A percentile compares a stretch with the other conserved stretches of the same genome.
Conservation (phyloP, 2,329 filamentous ascomycete genomes). For the Biscogniauxia marginata region DNA sequence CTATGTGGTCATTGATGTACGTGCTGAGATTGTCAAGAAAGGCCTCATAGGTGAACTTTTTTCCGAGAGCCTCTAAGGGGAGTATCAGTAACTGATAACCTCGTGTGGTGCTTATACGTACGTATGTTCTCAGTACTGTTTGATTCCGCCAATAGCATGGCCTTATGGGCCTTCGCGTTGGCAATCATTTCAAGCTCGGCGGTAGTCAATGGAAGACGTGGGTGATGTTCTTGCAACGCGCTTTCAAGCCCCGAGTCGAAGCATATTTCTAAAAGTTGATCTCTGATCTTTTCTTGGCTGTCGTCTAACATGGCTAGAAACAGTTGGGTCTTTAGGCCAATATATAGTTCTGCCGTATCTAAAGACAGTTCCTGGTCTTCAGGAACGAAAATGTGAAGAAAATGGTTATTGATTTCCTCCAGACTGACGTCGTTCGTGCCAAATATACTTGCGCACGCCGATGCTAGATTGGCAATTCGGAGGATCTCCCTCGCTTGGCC, state of each 20-base stretch:
- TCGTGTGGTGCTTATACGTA: constrained; percentile 17
- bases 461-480: constrained; percentile 32
- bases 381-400: constrained; percentile 31
- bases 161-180: constrained; percentile 26
- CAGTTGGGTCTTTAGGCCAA: constrained; percentile 34
- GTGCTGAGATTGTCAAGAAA: constrained; percentile 33
- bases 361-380: constrained; percentile 26
- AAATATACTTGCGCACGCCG: constrained; percentile 34
- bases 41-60: constrained; percentile 34
- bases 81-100: constrained; percentile 13
- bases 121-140: constrained; percentile 23
- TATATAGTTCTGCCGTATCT: constrained; percentile 32
- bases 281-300: constrained; percentile 25
- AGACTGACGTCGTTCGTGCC: constrained; percentile 32
- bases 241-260: constrained; percentile 29
- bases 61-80: constrained; percentile 24
- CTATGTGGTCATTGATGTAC: constrained; percentile 33
- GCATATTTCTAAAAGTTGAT: constrained; percentile 28
- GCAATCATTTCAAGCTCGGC: constrained; percentile 30
- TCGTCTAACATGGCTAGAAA: constrained; percentile 32
- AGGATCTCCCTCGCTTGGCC: constrained; percentile 30
- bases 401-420: constrained; percentile 33
- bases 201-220: constrained; percentile 20
- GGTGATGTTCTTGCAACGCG: constrained; percentile 29
- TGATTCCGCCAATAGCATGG: constrained; percentile 31